These are phyloP conservation scores for Pseudogymnoascus sp. DNA, from an alignment of 2,329 filamentous ascomycete genomes.

Conservation along the genomic window DNA sequence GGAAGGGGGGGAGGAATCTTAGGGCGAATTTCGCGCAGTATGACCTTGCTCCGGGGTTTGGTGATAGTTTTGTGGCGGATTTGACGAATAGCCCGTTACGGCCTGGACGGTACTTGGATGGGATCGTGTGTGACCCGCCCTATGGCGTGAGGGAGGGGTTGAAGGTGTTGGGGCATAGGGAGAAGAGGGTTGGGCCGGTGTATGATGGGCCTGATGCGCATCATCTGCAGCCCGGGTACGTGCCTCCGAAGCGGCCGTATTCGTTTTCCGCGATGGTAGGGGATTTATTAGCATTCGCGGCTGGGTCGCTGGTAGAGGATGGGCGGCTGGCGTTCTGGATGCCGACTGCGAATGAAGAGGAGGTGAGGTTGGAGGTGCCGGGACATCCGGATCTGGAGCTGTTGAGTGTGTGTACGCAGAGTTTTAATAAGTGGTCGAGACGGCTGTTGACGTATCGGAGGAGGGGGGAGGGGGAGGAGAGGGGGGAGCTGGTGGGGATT, in stretches of 20 bases:
- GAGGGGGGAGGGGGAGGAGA: slow-evolving; percentile 45
- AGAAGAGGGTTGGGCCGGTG: slow-evolving; percentile 50
- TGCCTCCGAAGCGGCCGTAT: slow-evolving; percentile 86
- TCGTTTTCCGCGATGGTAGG: slow-evolving; percentile 84
- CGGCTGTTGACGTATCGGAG: slow-evolving; percentile 79
- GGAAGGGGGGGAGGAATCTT: slow-evolving; percentile 44
- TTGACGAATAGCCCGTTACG: slow-evolving; percentile 77
- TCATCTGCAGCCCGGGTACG: slow-evolving; percentile 59
- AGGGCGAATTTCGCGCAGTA: slow-evolving; percentile 79
- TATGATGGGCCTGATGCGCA: slow-evolving; percentile 61
- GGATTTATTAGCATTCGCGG: slow-evolving; percentile 79
- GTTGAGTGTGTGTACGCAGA: slow-evolving; percentile 69
- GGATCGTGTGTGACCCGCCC: slow-evolving; percentile 89
- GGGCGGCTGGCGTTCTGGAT: slow-evolving; percentile 93
- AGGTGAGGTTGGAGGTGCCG: slow-evolving; percentile 68
- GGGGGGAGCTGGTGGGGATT: slow-evolving; percentile 55
- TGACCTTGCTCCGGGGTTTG: slow-evolving; percentile 52
- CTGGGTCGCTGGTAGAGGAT: slow-evolving; percentile 63
- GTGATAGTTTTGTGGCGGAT: slow-evolving; percentile 78
- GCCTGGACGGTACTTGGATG: slow-evolving; percentile 58
- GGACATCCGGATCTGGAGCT: slow-evolving; percentile 66
- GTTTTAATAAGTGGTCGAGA: slow-evolving; percentile 89
- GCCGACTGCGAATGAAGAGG: slow-evolving; percentile 77
- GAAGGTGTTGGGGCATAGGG: slow-evolving; percentile 71
- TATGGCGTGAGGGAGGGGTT: slow-evolving; percentile 92